Percentiles rank a stretch among this genome's conserved stretches.
These are phyloP conservation scores for Solanum piurae DNA, from an alignment of 257 asterid genomes.

Conservation along the genomic window DNA sequence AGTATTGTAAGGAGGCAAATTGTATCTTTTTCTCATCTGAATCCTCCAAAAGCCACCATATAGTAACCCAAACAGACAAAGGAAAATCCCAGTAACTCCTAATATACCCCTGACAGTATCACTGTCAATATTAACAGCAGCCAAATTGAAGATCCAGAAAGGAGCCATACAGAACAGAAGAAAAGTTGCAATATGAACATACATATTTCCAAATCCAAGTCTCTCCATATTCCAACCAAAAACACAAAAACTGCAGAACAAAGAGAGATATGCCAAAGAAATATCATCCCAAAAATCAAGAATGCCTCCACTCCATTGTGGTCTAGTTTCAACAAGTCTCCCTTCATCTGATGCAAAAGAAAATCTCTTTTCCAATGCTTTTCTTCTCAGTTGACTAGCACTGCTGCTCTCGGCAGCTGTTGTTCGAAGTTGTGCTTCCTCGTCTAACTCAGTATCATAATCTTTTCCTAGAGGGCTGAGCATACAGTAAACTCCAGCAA, in stretches of 20 bases:
- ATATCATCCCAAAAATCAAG: constrained; percentile 86
- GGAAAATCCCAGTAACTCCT: constrained; percentile 65
- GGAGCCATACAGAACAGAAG: constrained; percentile 87
- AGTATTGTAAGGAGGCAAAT: constrained; percentile 49
- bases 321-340: constrained; percentile 36
- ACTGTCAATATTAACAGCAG: constrained; percentile 63
- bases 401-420: constrained; percentile 24
- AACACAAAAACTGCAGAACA: constrained; percentile 84
- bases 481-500: constrained; percentile 58
- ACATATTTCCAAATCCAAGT: constrained; percentile 88
- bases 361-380: constrained; percentile 46
- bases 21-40: constrained; percentile 79
- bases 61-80: constrained; percentile 69
- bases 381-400: constrained; percentile 29
- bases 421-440: constrained; percentile 43
- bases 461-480: constrained; percentile 86
- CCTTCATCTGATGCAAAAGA: constrained; percentile 43
- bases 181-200: constrained; percentile 83
- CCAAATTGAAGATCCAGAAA: constrained; percentile 76
- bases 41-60: constrained; percentile 96
- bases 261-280: constrained; percentile 71
- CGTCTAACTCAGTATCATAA: constrained; percentile 40
- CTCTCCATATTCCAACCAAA: constrained; percentile 98
- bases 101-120: constrained; percentile 55
- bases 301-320: constrained; percentile 82